Conservation (phyloP, 1,139 yeast genomes). For the Protomyces macrosporus region DNA sequence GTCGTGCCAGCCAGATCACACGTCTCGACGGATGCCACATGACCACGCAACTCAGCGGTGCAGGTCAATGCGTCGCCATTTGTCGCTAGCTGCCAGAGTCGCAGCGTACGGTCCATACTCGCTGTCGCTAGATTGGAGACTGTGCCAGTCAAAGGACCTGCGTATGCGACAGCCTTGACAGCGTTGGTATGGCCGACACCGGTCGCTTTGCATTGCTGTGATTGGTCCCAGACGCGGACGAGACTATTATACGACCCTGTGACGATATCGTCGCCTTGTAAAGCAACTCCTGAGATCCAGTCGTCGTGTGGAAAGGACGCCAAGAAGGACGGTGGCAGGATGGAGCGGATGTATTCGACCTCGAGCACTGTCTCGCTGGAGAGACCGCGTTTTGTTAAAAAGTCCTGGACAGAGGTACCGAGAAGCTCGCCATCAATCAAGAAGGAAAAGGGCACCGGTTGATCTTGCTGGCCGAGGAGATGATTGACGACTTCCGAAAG, state of each 20-base stretch:
- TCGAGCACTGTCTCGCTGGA: slow-evolving; percentile 76
- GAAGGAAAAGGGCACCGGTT: slow-evolving; percentile 86
- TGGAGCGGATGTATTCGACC: slow-evolving; percentile 85
- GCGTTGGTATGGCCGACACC: slow-evolving; percentile 81
- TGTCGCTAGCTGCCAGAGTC: slow-evolving; percentile 76
- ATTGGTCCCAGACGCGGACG: slow-evolving; percentile 71
- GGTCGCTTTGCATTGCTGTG: slow-evolving; percentile 35
- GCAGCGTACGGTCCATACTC: slow-evolving; percentile 81
- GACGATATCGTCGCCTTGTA: slow-evolving; percentile 43
- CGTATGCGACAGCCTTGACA: slow-evolving; percentile 79
- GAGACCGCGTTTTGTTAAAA: slow-evolving; percentile 67
- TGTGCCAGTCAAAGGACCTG: slow-evolving; percentile 71
- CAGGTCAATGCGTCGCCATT: slow-evolving; percentile 37
- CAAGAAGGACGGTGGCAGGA: slow-evolving; percentile 84
- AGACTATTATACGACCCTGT: slow-evolving; percentile 94
- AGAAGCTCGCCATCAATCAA: slow-evolving; percentile 60
- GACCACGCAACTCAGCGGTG: slow-evolving; percentile 14
- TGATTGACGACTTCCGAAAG: slow-evolving; percentile 93
- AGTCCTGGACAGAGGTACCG: slow-evolving; percentile 72
- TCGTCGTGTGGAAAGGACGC: slow-evolving; percentile 90
- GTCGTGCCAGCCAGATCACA: slow-evolving; percentile 8
- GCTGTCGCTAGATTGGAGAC: slow-evolving; percentile 68
- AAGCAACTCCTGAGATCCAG: slow-evolving; percentile 81
- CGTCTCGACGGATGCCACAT: slow-evolving; percentile 13
- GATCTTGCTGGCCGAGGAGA: slow-evolving; percentile 49